phyloP scores from a whole-genome alignment of 257 asterid genomes.

The Solanum corneliomulleri region DNA sequence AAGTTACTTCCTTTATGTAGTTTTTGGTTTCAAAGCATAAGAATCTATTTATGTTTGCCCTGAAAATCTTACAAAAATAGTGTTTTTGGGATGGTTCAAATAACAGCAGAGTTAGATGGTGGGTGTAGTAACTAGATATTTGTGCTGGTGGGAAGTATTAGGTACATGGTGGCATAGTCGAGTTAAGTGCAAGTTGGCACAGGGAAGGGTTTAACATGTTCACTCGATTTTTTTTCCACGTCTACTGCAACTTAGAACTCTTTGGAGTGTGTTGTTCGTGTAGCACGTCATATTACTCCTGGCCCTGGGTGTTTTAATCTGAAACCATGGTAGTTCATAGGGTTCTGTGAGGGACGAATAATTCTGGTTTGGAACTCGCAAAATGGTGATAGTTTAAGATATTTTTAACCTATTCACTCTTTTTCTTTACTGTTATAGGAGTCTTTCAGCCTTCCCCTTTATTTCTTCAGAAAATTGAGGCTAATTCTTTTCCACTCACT shows the following conservation, averaged over 20 bases:
- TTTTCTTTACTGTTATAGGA: background rate
- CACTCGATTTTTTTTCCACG: background rate
- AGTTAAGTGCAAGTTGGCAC: background rate
- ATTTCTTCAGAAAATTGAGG: background rate
- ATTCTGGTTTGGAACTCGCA: background rate
- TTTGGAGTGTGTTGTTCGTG: background rate
- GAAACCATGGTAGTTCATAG: background rate
- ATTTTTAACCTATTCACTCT: background rate
- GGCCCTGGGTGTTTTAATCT: background rate
- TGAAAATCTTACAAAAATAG: background rate
- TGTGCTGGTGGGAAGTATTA: background rate
- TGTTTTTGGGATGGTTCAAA: background rate
- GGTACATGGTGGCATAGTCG: background rate
- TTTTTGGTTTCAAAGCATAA: background rate
- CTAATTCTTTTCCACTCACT: background rate
- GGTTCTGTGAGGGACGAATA: background rate
- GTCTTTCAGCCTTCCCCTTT: background rate
- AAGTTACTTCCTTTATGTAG: background rate
- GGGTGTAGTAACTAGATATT: background rate
- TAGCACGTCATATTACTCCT: background rate
- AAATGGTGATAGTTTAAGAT: background rate
- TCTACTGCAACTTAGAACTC: background rate
- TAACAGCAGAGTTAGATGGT: background rate
- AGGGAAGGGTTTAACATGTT: background rate
- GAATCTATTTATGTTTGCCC: background rate